phyloP scores from a whole-genome alignment of 805 yeast genomes.

The Cyberlindnera saturnus region DNA sequence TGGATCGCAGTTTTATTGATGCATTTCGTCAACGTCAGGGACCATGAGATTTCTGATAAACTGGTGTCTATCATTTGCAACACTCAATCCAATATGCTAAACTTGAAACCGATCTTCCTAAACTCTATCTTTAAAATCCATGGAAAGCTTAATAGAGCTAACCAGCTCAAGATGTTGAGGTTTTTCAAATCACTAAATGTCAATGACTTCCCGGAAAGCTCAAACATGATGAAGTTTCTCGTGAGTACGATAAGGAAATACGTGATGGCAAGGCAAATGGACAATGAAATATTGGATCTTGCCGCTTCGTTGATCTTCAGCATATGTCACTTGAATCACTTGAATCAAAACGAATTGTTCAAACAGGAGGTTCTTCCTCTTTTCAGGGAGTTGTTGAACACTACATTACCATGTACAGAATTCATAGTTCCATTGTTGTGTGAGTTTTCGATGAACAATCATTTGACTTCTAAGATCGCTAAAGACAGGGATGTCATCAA shows the following conservation, averaged over 20 bases:
- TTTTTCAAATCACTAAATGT: slow-evolving; percentile 24
- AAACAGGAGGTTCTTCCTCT: slow-evolving; percentile 35
- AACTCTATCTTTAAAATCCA: slow-evolving; percentile 38
- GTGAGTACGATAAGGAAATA: slow-evolving; percentile 18
- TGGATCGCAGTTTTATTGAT: slow-evolving; percentile 36
- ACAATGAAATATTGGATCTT: slow-evolving; percentile 34
- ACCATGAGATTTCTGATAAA: slow-evolving; percentile 21
- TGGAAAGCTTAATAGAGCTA: slow-evolving; percentile 25
- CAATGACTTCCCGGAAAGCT: slow-evolving; percentile 8
- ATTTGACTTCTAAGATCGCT: slow-evolving; percentile 25
- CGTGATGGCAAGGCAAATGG: neutral
- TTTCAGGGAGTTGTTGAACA: slow-evolving; percentile 30
- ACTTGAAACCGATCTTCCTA: slow-evolving; percentile 36
- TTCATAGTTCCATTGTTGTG: slow-evolving; percentile 42
- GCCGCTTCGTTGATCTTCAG: slow-evolving; percentile 39
- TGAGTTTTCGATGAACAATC: slow-evolving; percentile 38
- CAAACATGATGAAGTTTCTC: slow-evolving; percentile 36
- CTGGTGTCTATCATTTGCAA: slow-evolving; percentile 28
- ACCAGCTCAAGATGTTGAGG: slow-evolving; percentile 33
- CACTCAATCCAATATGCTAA: slow-evolving; percentile 34
- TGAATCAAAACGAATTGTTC: slow-evolving; percentile 34
- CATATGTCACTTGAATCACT: slow-evolving; percentile 39
- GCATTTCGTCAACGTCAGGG: slow-evolving; percentile 19
- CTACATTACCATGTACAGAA: slow-evolving; percentile 39
- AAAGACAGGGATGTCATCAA: slow-evolving; percentile 24